Evolutionary conservation across 192 early-diverging fungal genomes (phyloP).

Genomic region (Geranomyces variabilis): DNA sequence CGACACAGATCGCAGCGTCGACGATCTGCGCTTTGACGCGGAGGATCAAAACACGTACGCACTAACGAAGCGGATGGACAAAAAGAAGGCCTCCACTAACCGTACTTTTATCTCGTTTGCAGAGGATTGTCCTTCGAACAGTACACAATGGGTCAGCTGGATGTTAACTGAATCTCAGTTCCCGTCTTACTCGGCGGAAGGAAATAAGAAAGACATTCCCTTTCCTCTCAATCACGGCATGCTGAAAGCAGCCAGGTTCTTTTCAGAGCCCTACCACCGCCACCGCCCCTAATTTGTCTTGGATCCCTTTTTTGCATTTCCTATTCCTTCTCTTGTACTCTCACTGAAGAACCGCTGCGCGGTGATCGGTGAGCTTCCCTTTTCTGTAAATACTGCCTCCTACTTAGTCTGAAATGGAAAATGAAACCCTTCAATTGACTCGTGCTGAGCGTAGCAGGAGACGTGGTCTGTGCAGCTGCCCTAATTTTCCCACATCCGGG

Average conservation of each 20-base stretch:
- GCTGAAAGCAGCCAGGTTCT: not conserved
- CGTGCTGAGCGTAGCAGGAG: no score
- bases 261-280: constrained; percentile 1
- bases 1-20: constrained; percentile 44
- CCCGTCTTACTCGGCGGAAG: not conserved
- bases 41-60: constrained; percentile 12
- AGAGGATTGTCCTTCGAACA: constrained; percentile 60
- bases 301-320: no score
- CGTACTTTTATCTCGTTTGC: no score
- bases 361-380: no score
- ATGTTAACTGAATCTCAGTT: not conserved
- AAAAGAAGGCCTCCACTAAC: no score
- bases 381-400: no score
- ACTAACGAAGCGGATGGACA: not conserved
- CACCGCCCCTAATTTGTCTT: not conserved
- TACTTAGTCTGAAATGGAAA: no score
- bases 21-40: constrained; percentile 35
- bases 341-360: no score
- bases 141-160: constrained; percentile 61
- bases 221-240: not conserved
- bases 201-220: not conserved
- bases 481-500: no score
- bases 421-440: no score
- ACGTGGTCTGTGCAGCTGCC: no score
- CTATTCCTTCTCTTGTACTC: no score